A percentile compares a stretch with the other conserved stretches of the same genome.
Conservation (phyloP, 1,284 basidiomycete genomes). For the Marasmius tenuissimus region DNA sequence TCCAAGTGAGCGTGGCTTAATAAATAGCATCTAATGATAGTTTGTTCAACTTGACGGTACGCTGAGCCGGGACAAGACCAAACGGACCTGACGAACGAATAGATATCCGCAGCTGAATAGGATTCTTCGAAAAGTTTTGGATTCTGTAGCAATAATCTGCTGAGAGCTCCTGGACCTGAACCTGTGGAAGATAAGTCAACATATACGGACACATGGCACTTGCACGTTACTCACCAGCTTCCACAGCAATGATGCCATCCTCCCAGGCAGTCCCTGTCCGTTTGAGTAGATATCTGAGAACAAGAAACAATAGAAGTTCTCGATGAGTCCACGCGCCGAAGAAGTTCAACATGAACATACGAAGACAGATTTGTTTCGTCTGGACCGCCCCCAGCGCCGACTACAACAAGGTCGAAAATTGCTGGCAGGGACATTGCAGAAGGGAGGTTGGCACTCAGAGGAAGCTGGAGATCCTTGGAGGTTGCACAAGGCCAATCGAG, state of each 20-base stretch:
- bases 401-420: conserved; percentile 70
- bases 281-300: conserved; percentile 70
- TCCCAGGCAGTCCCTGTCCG: conserved; percentile 55
- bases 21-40: conserved; percentile 59
- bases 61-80: neutral
- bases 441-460: neutral
- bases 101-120: conserved; percentile 48
- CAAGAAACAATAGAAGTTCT: conserved; percentile 8
- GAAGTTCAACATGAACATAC: conserved; percentile 38
- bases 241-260: conserved; percentile 69
- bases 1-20: conserved; percentile 84
- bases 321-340: conserved; percentile 12
- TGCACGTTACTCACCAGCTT: conserved; percentile 58
- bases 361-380: conserved; percentile 74
- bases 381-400: conserved; percentile 77
- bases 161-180: conserved; percentile 69
- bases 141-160: conserved; percentile 48
- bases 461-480: neutral
- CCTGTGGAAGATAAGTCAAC: conserved; percentile 36
- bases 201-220: neutral
- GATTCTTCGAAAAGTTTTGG: conserved; percentile 48
- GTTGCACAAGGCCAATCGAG: too few relatives aligned
- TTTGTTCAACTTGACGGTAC: neutral
- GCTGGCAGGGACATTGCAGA: conserved; percentile 7
- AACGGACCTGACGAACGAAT: conserved; percentile 57